These are phyloP conservation scores for Cucurbitaria berberidis DNA, from an alignment of 2,329 filamentous ascomycete species.

Conservation along the genomic window DNA sequence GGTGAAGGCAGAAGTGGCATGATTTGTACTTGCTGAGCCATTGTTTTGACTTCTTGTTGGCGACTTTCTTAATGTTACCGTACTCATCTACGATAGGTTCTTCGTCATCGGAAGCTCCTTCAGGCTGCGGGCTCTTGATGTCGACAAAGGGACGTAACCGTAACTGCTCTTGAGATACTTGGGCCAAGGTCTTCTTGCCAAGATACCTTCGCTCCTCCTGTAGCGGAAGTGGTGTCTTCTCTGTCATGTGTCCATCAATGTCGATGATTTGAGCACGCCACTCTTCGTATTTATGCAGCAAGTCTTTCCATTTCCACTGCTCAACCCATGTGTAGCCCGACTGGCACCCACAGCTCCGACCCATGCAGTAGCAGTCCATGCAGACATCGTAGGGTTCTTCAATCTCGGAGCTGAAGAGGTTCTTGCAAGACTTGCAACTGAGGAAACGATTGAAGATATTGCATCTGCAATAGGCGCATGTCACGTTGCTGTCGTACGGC, in stretches of 20 bases:
- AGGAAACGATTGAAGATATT: constrained; percentile 98
- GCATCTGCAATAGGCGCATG: constrained; percentile 91
- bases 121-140: constrained; percentile 66
- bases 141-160: constrained; percentile 81
- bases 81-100: constrained; percentile 69
- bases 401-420: constrained; percentile 69
- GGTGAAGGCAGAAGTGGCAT: constrained; percentile 85
- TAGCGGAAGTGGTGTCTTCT: constrained; percentile 72
- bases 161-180: constrained; percentile 93
- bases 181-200: constrained; percentile 80
- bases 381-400: constrained; percentile 93
- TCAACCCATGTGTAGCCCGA: constrained; percentile 89
- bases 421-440: constrained; percentile 84
- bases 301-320: constrained; percentile 84
- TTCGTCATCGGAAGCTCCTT: constrained; percentile 56
- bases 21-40: constrained; percentile 58
- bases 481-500: constrained; percentile 87
- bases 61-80: constrained; percentile 67
- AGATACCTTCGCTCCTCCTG: constrained; percentile 70
- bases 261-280: constrained; percentile 83
- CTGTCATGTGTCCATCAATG: constrained; percentile 69
- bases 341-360: constrained; percentile 86
- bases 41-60: constrained; percentile 63
- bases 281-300: constrained; percentile 77
- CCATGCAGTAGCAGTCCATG: constrained; percentile 99